Base-by-base conservation (phyloP, 805 yeast species). In the Schizosaccharomyces japonicus region DNA sequence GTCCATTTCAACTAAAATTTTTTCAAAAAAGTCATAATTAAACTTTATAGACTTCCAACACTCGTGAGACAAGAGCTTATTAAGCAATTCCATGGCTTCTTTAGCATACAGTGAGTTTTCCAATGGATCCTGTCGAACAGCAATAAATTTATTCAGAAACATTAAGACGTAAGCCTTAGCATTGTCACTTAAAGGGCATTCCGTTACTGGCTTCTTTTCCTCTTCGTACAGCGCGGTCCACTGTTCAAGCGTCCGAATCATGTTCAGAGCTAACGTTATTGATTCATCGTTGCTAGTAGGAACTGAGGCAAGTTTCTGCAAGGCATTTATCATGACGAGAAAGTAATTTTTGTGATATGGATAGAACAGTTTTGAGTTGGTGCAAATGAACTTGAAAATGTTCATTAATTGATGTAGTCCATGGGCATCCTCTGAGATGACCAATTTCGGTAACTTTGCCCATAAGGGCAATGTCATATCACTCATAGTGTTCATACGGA, bases 361-460 rank as follows among this genome's bases (percentile, higher is more conserved):
- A 5, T 21, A 42, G 17, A 42, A 42, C n/a, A 29, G 19, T 13
- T 42, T 30, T 23, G 46, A 28, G 5, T 25, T 28, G 19, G 21
- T 42, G 21, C 33, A 27, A 15, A 42, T 42, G 23, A 42, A 8
- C 10, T 25, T 10, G n/a, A 82, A 87, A 10, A 87, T 79, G 50
- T 80, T 79, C 50, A 80, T 64, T 33, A 83, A 94, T 56, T 82
- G 93, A 1, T 77, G 73, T 2, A 83, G 82, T 54, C 75, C 81
- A 57, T 76, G 78, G 0, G 85, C 84, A 56, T 83, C 92, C 57
- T 87, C 96, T 2, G 85, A 77, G 13, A 87, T 67, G 2, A 84
- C 90, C 48, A 95, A 69, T 53, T 95, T 75, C 0, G 94, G 93
- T 87, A 94, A 83, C 53, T 80, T 84, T 48, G 87, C 72, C 95